These are phyloP conservation scores for Clohesyomyces aquaticus DNA, from an alignment of 495 filamentous ascomycete species.

Conservation along the genomic window DNA sequence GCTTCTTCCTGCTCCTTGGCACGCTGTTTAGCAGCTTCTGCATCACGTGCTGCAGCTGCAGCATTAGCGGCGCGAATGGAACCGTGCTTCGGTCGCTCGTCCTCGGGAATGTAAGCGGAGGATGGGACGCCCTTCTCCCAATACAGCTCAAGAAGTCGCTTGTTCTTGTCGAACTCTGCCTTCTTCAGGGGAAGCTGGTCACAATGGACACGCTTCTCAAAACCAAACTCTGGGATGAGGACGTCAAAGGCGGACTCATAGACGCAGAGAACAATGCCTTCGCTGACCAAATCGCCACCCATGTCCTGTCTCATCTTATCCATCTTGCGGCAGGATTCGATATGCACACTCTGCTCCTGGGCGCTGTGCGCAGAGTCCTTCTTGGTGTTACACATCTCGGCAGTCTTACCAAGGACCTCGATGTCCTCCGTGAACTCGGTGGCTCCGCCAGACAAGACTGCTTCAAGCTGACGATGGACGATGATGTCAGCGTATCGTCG, in stretches of 20 bases:
- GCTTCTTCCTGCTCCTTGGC: conserved; percentile 84
- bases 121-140: conserved; percentile 99
- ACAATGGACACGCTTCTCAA: conserved; percentile 98
- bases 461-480: conserved; percentile 93
- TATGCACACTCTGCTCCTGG: conserved; percentile 98
- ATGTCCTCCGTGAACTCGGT: conserved; percentile 88
- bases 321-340: conserved; percentile 94
- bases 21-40: conserved; percentile 76
- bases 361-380: conserved; percentile 97
- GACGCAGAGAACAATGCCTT: conserved; percentile 94
- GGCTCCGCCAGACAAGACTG: conserved; percentile 77
- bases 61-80: conserved; percentile 70
- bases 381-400: conserved; percentile 96
- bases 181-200: conserved; percentile 98
- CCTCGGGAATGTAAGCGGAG: conserved; percentile 93
- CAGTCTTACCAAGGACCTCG: conserved; percentile 86
- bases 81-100: conserved; percentile 86
- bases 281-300: conserved; percentile 91
- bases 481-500: conserved; percentile 93
- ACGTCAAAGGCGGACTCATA: conserved; percentile 99
- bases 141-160: conserved; percentile 90
- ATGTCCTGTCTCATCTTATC: conserved; percentile 82
- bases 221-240: conserved; percentile 95
- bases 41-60: conserved; percentile 73
- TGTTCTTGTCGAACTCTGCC: conserved; percentile 95